phyloP scores from a whole-genome alignment of 2,329 filamentous ascomycete genomes.

The Cladophialophora bantiana region DNA sequence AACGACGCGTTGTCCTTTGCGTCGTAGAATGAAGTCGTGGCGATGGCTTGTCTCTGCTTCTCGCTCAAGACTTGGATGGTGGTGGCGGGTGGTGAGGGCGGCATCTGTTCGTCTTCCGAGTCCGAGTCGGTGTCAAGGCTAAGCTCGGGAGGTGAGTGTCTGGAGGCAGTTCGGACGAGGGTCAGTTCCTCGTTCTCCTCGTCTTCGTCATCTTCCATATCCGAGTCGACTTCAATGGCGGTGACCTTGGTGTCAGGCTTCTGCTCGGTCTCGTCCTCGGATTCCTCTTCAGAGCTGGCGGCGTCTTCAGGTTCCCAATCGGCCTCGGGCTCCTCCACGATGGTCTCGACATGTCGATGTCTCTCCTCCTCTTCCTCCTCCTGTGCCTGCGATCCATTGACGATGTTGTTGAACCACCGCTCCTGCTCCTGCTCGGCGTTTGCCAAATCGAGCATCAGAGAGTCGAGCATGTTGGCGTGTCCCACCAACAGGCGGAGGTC shows the following conservation, averaged over 20 bases:
- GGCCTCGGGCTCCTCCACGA: conserved; percentile 75
- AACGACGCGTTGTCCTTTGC: conserved; percentile 35
- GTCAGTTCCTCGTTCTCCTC: conserved; percentile 69
- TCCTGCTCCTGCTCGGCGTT: conserved; percentile 96
- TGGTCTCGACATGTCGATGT: conserved; percentile 76
- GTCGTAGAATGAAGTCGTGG: conserved; percentile 51
- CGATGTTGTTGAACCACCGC: conserved; percentile 96
- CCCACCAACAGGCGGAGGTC: conserved; percentile 94
- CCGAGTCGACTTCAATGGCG: conserved; percentile 60
- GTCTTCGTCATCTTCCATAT: conserved; percentile 60
- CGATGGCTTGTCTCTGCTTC: conserved; percentile 58
- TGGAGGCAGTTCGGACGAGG: conserved; percentile 73
- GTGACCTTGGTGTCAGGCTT: conserved; percentile 62
- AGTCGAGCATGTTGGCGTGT: conserved; percentile 97
- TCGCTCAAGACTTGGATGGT: conserved; percentile 67
- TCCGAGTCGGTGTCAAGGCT: conserved; percentile 69
- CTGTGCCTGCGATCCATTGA: conserved; percentile 76
- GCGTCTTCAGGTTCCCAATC: conserved; percentile 73
- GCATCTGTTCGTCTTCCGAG: conserved; percentile 76
- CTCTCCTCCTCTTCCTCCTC: conserved; percentile 74
- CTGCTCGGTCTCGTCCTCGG: conserved; percentile 61
- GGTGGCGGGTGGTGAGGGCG: conserved; percentile 70
- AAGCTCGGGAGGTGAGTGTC: conserved; percentile 73
- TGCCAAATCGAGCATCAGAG: conserved; percentile 87
- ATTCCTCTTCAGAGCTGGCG: conserved; percentile 60